A percentile compares a stretch with the other conserved stretches of the same genome.
Conservation (phyloP, 75 land plant species). For the Azolla pinnata region DNA sequence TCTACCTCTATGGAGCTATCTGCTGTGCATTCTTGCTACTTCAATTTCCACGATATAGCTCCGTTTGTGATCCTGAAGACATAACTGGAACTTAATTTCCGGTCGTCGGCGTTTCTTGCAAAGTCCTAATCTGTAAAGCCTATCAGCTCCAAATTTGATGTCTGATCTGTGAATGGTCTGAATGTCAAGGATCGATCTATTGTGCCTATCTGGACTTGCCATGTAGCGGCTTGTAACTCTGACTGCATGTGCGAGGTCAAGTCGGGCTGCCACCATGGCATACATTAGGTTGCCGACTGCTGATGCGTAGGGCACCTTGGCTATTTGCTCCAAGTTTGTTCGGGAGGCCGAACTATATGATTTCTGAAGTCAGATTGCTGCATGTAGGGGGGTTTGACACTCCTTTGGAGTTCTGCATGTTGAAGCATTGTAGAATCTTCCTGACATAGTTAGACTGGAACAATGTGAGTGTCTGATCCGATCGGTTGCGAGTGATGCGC, state of each 20-base stretch:
- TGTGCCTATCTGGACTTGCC: conserved; percentile 19
- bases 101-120: background rate
- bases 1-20: no score
- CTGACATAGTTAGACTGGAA: conserved; percentile 4
- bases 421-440: conserved; percentile 8
- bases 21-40: no score
- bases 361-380: background rate
- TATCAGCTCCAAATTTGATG: background rate
- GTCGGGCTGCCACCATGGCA: conserved; percentile 14
- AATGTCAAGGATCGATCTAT: conserved; percentile 6
- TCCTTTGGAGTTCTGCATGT: conserved; percentile 3
- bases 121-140: conserved; percentile 4
- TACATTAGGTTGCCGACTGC: conserved; percentile 19
- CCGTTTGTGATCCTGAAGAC: no score
- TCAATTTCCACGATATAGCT: no score
- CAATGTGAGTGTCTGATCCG: background rate
- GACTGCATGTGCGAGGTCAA: conserved; percentile 12
- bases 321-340: background rate
- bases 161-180: background rate
- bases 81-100: background rate
- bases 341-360: background rate
- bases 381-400: background rate
- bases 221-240: conserved; percentile 10
- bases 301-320: conserved; percentile 12
- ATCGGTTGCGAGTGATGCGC: conserved; percentile 5